Conservation (phyloP, 306 rosid genomes). For the Glycine soja region DNA sequence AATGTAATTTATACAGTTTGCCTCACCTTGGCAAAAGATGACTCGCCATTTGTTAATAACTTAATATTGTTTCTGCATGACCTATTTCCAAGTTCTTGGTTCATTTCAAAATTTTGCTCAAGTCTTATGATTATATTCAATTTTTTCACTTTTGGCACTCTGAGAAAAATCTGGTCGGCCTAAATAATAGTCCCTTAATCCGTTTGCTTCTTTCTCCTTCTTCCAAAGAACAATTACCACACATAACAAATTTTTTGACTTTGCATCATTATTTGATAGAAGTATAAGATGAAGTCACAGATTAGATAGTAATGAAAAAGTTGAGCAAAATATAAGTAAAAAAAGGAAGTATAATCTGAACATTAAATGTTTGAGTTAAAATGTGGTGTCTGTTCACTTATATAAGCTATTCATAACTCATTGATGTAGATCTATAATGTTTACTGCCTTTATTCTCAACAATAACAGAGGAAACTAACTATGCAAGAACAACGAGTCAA, state of each 20-base stretch:
- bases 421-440: no score
- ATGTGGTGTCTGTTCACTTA: no score
- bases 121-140: background rate
- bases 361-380: no score
- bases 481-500: no score
- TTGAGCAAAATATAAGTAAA: no score
- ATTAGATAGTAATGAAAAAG: no score
- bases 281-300: no score
- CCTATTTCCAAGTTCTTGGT: background rate
- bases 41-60: background rate
- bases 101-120: background rate
- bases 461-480: no score
- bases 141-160: background rate
- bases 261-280: constrained; percentile 2
- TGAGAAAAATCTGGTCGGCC: background rate
- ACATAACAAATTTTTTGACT: background rate
- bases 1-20: background rate
- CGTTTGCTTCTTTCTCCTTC: background rate
- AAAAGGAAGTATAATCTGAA: no score
- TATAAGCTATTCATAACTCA: no score
- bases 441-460: no score
- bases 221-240: background rate
- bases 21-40: background rate
- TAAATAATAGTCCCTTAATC: background rate
- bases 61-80: background rate